phyloP scores from a whole-genome alignment of 768 basidiomycete genomes.

The Galerina sulciceps region DNA sequence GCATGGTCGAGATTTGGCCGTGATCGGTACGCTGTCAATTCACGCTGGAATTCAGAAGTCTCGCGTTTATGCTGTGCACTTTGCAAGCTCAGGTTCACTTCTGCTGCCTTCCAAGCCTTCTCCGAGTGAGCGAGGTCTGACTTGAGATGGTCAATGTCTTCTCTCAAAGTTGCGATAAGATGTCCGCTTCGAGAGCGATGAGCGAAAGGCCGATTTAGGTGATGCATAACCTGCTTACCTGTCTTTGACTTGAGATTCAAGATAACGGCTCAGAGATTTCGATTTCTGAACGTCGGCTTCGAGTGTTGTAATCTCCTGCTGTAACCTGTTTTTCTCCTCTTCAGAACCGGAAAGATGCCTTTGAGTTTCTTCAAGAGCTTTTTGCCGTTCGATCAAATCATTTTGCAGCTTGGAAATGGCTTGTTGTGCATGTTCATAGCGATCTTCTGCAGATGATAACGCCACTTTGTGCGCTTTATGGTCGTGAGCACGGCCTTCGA shows the following conservation, averaged over 20 bases:
- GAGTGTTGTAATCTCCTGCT: conserved; percentile 59
- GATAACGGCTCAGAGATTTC: conserved; percentile 60
- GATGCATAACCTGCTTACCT: conserved; percentile 42
- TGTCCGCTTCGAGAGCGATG: conserved; percentile 46
- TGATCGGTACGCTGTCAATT: conserved; percentile 55
- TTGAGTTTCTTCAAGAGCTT: conserved; percentile 46
- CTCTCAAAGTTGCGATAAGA: conserved; percentile 40
- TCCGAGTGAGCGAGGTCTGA: conserved; percentile 55
- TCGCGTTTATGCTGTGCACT: conserved; percentile 70
- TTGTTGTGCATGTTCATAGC: conserved; percentile 34
- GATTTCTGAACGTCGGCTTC: conserved; percentile 70
- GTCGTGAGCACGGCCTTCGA: conserved; percentile 34
- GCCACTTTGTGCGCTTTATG: conserved; percentile 34
- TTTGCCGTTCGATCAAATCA: conserved; percentile 38
- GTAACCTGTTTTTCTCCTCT: conserved; percentile 55
- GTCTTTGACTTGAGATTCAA: conserved; percentile 68
- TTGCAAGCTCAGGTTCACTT: conserved; percentile 69
- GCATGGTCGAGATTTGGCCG: conserved; percentile 59
- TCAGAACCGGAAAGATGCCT: conserved; percentile 39
- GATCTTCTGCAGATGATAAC: conserved; percentile 31
- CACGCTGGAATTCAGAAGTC: conserved; percentile 57
- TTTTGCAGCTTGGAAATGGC: conserved; percentile 37
- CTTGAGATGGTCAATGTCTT: conserved; percentile 44
- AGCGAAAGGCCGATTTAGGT: not conserved
- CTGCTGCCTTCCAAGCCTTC: conserved; percentile 61